phyloP scores from a whole-genome alignment of 2,329 filamentous ascomycete species.

The Diaporthe velutina region DNA sequence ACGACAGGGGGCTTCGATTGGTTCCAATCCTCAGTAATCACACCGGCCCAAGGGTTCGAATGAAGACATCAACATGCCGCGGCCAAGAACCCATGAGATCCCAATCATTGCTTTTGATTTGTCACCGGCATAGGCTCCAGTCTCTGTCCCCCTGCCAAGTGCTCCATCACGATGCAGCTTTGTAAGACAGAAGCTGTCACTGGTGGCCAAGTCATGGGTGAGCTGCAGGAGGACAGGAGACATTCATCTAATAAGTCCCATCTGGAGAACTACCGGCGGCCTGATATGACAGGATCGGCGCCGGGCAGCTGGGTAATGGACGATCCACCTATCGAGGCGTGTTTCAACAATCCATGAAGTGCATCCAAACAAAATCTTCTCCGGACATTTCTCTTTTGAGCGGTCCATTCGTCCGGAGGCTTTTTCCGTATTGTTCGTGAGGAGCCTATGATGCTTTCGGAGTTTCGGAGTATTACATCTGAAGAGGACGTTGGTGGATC shows the following conservation, averaged over 20 bases:
- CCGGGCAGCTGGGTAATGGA: not conserved
- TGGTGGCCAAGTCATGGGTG: not conserved
- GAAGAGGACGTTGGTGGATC: not conserved
- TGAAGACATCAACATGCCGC: not conserved
- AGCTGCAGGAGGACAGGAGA: not conserved
- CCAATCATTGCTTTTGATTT: not conserved
- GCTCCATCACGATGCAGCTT: not conserved
- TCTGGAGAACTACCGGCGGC: slow-evolving; percentile 3
- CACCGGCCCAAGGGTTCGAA: not conserved
- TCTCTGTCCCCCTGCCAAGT: not conserved
- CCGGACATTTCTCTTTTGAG: not conserved
- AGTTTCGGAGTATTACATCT: not conserved
- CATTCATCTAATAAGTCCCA: not conserved
- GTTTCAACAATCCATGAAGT: not conserved
- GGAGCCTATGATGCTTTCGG: not conserved
- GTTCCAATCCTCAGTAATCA: not conserved
- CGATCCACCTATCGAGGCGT: not conserved
- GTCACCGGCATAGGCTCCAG: not conserved
- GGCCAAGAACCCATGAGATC: not conserved
- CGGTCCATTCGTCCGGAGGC: not conserved
- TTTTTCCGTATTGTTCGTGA: not conserved
- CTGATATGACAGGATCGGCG: not conserved
- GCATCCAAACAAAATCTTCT: not conserved
- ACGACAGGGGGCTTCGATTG: not conserved
- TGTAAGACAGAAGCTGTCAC: not conserved